These are phyloP conservation scores for Aeschynomene evenia DNA, from an alignment of 306 rosid genomes.

Conservation along the genomic window DNA sequence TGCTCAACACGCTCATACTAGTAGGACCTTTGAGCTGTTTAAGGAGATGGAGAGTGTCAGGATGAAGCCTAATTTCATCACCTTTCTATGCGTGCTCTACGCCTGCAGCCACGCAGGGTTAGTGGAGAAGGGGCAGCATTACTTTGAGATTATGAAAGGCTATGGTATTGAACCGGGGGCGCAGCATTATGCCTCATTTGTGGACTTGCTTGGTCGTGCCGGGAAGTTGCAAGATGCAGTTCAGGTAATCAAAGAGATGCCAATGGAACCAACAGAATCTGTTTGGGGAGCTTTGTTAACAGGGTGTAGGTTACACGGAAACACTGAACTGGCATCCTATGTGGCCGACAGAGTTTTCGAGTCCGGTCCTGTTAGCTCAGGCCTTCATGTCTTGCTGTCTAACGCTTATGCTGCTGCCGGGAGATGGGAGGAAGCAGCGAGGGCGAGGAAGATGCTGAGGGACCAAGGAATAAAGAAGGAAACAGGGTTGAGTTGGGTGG, in stretches of 20 bases:
- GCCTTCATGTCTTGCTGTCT: slow-evolving; percentile 62
- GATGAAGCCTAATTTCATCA: slow-evolving; percentile 81
- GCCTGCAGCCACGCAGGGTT: slow-evolving; percentile 91
- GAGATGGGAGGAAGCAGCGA: slow-evolving; percentile 86
- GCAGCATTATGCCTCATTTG: slow-evolving; percentile 76
- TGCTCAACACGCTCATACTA: slow-evolving; percentile 79
- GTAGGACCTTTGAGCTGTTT: slow-evolving; percentile 55
- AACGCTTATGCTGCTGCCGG: slow-evolving; percentile 91
- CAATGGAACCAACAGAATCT: slow-evolving; percentile 75
- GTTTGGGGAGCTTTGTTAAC: slow-evolving; percentile 88
- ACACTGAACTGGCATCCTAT: slow-evolving; percentile 68
- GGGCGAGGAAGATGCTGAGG: slow-evolving; percentile 64
- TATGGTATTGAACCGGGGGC: slow-evolving; percentile 71
- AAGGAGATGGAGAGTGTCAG: slow-evolving; percentile 53
- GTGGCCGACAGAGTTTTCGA: slow-evolving; percentile 69
- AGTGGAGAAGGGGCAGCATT: slow-evolving; percentile 59
- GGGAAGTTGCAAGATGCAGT: slow-evolving; percentile 76
- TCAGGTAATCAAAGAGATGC: slow-evolving; percentile 57
- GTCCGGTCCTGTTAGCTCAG: slow-evolving; percentile 54
- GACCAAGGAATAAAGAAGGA: slow-evolving; percentile 79
- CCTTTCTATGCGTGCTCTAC: slow-evolving; percentile 72
- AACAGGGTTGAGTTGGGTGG: slow-evolving; percentile 89
- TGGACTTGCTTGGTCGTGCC: slow-evolving; percentile 86
- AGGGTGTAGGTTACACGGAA: slow-evolving; percentile 74
- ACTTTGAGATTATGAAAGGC: slow-evolving; percentile 62